A percentile compares a stretch with the other conserved stretches of the same genome.
Conservation (phyloP, 2,329 filamentous ascomycete species). For the Botrytis tulipae region DNA sequence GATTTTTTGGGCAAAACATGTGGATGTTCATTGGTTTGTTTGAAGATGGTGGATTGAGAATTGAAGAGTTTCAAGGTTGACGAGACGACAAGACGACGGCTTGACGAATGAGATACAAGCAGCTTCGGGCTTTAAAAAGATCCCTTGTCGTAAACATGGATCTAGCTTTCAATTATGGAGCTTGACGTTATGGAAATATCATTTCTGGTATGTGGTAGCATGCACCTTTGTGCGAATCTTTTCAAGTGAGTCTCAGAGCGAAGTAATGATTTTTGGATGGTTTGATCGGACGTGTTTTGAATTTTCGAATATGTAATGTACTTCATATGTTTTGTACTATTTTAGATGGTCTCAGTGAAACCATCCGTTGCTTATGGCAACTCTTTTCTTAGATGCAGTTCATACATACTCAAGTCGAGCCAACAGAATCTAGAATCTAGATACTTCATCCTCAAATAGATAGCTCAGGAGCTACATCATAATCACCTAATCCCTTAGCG, state of each 20-base stretch:
- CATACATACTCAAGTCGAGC: not conserved
- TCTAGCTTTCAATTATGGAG: not conserved
- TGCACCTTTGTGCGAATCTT: not conserved
- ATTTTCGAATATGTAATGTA: not conserved
- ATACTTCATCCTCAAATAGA: not conserved
- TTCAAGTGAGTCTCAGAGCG: not conserved
- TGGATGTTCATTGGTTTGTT: constrained; percentile 4
- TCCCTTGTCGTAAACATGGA: not conserved
- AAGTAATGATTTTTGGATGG: not conserved
- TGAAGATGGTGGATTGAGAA: not conserved
- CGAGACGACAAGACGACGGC: not conserved
- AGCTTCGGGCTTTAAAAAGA: not conserved
- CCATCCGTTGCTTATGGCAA: not conserved
- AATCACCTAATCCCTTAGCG: not conserved
- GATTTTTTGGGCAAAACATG: not conserved
- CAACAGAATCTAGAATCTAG: not conserved
- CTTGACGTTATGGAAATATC: constrained; percentile 11
- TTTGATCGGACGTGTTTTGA: not conserved
- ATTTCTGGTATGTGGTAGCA: not conserved
- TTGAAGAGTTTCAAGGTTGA: constrained; percentile 1
- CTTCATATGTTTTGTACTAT: not conserved
- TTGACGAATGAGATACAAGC: not conserved
- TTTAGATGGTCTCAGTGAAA: not conserved
- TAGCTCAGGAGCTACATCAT: not conserved
- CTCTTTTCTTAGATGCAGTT: not conserved